Evolutionary conservation across 2,329 filamentous ascomycete species (phyloP).

Genomic region (Fulvia fulva): DNA sequence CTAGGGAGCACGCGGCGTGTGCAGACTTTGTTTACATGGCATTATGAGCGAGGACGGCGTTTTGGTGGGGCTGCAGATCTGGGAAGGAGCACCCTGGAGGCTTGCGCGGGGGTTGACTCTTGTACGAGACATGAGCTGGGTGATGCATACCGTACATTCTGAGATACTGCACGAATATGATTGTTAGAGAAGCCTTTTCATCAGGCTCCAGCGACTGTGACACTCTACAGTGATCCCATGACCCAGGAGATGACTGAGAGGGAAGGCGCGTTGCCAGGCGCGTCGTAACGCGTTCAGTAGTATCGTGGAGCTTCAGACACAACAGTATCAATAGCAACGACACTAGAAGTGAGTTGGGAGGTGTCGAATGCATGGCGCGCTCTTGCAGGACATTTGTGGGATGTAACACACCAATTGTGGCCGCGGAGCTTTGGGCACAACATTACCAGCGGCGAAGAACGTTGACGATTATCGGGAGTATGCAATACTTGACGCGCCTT

Average conservation of each 20-base stretch:
- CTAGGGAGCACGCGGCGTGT: conserved; percentile 16
- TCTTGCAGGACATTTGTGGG: too few relatives aligned
- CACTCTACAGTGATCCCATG: too few relatives aligned
- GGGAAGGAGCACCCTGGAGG: background rate
- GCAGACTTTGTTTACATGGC: background rate
- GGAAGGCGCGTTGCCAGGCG: too few relatives aligned
- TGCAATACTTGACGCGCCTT: background rate
- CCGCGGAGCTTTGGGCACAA: background rate
- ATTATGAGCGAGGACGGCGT: conserved; percentile 11
- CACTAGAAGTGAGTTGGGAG: too few relatives aligned
- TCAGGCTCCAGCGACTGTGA: background rate
- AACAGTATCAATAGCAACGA: too few relatives aligned
- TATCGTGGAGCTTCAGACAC: too few relatives aligned
- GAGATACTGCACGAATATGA: background rate
- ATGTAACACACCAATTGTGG: too few relatives aligned
- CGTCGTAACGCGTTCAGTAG: background rate
- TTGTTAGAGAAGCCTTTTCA: background rate
- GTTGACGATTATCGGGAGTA: background rate
- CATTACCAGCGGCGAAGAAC: background rate
- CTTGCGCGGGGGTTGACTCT: background rate
- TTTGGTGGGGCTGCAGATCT: background rate
- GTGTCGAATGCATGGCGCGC: too few relatives aligned
- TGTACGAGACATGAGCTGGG: background rate
- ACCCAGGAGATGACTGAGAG: too few relatives aligned
- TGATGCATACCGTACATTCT: background rate